phyloP scores from a whole-genome alignment of 768 basidiomycete genomes.

The Epithele typhae region DNA sequence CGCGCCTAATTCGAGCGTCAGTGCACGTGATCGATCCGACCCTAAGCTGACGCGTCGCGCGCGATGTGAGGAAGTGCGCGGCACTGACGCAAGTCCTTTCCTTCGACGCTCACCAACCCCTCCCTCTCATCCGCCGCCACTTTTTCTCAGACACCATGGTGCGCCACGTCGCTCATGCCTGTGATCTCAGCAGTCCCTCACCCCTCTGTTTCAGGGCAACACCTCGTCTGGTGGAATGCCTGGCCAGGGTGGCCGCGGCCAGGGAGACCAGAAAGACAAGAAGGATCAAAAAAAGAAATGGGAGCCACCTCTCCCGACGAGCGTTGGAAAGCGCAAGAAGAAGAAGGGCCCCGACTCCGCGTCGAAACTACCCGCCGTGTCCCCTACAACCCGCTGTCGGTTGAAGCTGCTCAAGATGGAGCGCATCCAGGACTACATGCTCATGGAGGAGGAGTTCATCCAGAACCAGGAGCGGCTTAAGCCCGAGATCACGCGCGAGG shows the following conservation, averaged over 20 bases:
- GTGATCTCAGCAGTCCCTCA: too few species aligned
- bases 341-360: constrained; percentile 86
- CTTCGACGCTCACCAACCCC: neutral
- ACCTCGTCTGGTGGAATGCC: constrained; percentile 62
- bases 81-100: neutral
- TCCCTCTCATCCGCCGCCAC: neutral
- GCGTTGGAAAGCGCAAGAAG: constrained; percentile 94
- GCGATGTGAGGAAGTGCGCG: constrained; percentile 2
- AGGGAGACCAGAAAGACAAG: constrained; percentile 44
- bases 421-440: constrained; percentile 95
- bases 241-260: constrained; percentile 22
- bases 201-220: constrained; percentile 52
- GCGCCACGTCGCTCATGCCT: too few species aligned
- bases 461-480: constrained; percentile 89
- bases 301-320: constrained; percentile 96
- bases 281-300: constrained; percentile 84
- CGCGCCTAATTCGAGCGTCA: constrained; percentile 4
- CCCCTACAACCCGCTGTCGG: constrained; percentile 92
- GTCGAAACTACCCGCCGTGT: constrained; percentile 88
- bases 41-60: constrained; percentile 32
- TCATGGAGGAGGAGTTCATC: constrained; percentile 94
- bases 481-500: constrained; percentile 83
- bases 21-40: constrained; percentile 11
- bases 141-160: constrained; percentile 17
- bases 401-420: constrained; percentile 95